Evolutionary conservation across 169 alveolate genomes (phyloP).

Genomic region (Cyclospora cayetanensis): DNA sequence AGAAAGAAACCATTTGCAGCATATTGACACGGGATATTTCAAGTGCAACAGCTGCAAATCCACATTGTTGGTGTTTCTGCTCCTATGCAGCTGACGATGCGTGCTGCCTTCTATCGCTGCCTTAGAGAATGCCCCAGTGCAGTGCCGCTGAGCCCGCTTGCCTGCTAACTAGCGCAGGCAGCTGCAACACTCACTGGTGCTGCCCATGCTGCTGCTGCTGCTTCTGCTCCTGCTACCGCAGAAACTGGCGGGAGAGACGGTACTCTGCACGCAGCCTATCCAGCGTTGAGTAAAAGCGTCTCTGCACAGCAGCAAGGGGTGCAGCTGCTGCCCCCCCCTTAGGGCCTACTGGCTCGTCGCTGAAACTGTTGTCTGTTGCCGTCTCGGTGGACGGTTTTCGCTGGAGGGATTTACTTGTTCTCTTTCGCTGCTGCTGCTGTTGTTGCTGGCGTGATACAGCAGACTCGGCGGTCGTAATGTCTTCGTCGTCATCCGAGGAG

Average conservation of each 20-base stretch:
- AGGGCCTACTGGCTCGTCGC: slow-evolving; percentile 1
- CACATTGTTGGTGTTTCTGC: slow-evolving; percentile 15
- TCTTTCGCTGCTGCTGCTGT: slow-evolving; percentile 40
- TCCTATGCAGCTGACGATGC: slow-evolving; percentile 17
- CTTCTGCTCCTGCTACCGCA: slow-evolving; percentile 21
- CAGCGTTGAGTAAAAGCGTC: not conserved
- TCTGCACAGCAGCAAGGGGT: slow-evolving; percentile 34
- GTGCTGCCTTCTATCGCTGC: too few relatives aligned
- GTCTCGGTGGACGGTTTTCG: not conserved
- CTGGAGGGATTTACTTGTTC: not conserved
- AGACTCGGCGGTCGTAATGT: not conserved
- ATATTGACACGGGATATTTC: too few relatives aligned
- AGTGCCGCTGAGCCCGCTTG: too few relatives aligned
- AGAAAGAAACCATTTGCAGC: too few relatives aligned
- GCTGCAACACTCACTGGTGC: slow-evolving; percentile 6
- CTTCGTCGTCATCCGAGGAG: slow-evolving; percentile 49
- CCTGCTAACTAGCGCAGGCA: slow-evolving; percentile 6
- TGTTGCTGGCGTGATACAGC: slow-evolving; percentile 9
- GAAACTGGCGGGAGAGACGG: slow-evolving; percentile 34
- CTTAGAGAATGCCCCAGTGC: too few relatives aligned
- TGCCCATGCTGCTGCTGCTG: slow-evolving; percentile 24
- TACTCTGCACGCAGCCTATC: not conserved
- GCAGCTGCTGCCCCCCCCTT: slow-evolving; percentile 42
- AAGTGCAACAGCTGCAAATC: too few relatives aligned
- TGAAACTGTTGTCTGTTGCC: slow-evolving; percentile 4